Evolutionary conservation across 495 filamentous ascomycete species (phyloP).

Genomic region (Penicillium alfredii): DNA sequence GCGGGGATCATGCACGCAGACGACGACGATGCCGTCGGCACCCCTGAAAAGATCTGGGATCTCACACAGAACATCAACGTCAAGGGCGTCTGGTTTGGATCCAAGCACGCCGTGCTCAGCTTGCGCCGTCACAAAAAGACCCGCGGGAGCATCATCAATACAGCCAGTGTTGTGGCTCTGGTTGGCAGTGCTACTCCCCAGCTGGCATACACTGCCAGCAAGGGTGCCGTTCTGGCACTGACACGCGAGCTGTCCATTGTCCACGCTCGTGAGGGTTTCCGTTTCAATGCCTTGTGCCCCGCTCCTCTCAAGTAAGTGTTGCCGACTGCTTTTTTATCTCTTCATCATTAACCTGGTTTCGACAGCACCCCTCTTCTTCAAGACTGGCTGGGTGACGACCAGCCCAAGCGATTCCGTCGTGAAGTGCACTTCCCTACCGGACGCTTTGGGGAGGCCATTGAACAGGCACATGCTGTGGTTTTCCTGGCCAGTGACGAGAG

Average conservation of each 20-base stretch:
- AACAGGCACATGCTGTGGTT: slow-evolving; percentile 89
- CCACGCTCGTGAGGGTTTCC: slow-evolving; percentile 74
- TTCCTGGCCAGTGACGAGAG: slow-evolving; percentile 94
- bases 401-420: slow-evolving; percentile 72
- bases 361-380: slow-evolving; percentile 70
- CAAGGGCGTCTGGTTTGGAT: slow-evolving; percentile 96
- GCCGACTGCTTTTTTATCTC: too few relatives aligned
- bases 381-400: slow-evolving; percentile 90
- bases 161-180: slow-evolving; percentile 85
- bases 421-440: slow-evolving; percentile 94
- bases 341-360: neutral
- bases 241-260: slow-evolving; percentile 79
- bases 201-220: slow-evolving; percentile 89
- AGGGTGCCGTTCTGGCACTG: slow-evolving; percentile 86
- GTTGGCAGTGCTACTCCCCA: slow-evolving; percentile 94
- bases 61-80: slow-evolving; percentile 92
- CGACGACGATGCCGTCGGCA: slow-evolving; percentile 80
- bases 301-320: slow-evolving; percentile 72
- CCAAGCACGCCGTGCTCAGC: slow-evolving; percentile 83
- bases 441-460: slow-evolving; percentile 92
- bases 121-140: slow-evolving; percentile 76
- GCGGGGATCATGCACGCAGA: slow-evolving; percentile 94
- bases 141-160: slow-evolving; percentile 84
- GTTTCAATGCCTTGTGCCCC: slow-evolving; percentile 90
- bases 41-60: slow-evolving; percentile 90